Conservation (phyloP, 139 green algal species). For the Chlamydomonas sphaeroides region DNA sequence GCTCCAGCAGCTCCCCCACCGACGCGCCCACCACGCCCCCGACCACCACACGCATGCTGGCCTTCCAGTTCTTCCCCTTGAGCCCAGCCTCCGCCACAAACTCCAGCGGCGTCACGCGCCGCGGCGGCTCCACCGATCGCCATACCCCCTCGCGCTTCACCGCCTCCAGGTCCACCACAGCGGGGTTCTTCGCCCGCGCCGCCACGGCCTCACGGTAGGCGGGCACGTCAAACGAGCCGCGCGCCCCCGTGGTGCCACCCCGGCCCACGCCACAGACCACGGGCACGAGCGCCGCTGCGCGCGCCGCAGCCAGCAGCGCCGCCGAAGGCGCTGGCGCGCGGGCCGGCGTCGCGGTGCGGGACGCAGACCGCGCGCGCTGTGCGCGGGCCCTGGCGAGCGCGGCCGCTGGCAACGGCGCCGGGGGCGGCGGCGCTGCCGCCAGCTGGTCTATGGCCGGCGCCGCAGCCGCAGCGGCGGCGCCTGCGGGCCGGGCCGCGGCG, state of each 20-base stretch:
- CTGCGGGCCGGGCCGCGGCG: too few relatives aligned
- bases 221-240: not conserved
- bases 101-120: not conserved
- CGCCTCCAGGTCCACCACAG: not conserved
- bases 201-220: not conserved
- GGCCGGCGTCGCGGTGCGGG: not conserved
- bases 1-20: not conserved
- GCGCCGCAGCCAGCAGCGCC: too few relatives aligned
- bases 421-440: too few relatives aligned
- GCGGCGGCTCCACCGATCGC: not conserved
- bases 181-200: too few relatives aligned
- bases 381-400: too few relatives aligned
- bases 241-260: not conserved
- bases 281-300: not conserved
- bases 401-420: too few relatives aligned
- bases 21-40: not conserved
- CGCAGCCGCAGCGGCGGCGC: too few relatives aligned
- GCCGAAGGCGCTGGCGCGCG: not conserved
- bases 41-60: not conserved
- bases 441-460: too few relatives aligned
- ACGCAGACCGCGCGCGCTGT: too few relatives aligned
- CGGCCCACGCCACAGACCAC: not conserved
- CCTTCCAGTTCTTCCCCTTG: slow-evolving; percentile 3
- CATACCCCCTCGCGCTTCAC: slow-evolving; percentile 1
- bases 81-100: slow-evolving; percentile 8